Conservation (phyloP, 768 basidiomycete species). For the Panaeolus cyanescens region DNA sequence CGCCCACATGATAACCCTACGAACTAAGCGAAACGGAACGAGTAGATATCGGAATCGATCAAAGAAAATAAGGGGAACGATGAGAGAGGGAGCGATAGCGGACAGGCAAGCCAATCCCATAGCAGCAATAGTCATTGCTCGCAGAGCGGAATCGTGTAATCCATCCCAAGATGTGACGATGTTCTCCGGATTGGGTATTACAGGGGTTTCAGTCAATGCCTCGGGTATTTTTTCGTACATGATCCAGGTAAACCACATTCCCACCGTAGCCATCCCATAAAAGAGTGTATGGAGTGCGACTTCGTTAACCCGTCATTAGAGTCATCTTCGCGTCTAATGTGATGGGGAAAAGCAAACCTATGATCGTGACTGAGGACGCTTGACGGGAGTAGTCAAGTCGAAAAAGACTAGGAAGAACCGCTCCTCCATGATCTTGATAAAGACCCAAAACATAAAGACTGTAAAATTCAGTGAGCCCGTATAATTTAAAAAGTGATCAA, state of each 20-base stretch:
- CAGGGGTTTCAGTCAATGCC: neutral
- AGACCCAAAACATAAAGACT: neutral
- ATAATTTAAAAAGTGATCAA: neutral
- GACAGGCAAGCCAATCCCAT: neutral
- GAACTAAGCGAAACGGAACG: neutral
- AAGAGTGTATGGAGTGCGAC: neutral
- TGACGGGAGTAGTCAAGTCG: neutral
- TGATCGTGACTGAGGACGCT: neutral
- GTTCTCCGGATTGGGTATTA: neutral
- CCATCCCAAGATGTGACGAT: neutral
- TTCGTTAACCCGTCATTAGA: neutral
- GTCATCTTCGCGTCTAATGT: neutral
- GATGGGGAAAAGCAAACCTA: neutral
- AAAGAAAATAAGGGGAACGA: neutral
- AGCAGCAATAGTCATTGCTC: neutral
- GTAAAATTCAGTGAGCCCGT: neutral
- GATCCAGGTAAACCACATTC: neutral
- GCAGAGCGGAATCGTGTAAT: neutral
- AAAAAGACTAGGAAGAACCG: neutral
- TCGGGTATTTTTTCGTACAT: neutral
- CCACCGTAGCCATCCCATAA: neutral
- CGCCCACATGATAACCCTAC: neutral
- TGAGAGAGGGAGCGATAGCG: neutral
- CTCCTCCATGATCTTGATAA: neutral
- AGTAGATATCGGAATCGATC: neutral